A percentile compares a stretch with the other conserved stretches of the same genome.
Conservation (phyloP, 768 basidiomycete genomes). For the Clavaria fumosa region DNA sequence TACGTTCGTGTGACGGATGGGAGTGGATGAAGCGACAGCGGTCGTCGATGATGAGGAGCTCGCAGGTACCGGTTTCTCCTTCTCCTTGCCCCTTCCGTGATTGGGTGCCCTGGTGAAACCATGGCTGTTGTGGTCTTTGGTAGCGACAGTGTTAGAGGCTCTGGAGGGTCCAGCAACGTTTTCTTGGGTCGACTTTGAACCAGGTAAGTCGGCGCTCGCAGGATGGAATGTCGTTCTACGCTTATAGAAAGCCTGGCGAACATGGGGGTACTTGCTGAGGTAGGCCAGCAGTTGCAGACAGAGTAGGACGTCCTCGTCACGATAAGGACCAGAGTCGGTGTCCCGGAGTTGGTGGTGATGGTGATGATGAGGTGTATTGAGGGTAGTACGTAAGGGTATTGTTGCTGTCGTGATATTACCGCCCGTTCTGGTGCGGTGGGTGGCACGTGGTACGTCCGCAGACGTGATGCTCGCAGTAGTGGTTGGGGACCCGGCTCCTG, state of each 20-base stretch:
- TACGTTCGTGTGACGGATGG: conserved; percentile 62
- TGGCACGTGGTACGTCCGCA: no score
- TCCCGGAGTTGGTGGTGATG: conserved; percentile 14
- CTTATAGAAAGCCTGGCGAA: conserved; percentile 90
- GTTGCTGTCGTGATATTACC: neutral
- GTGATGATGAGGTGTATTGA: conserved; percentile 8
- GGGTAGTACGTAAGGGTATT: neutral
- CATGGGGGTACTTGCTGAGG: conserved; percentile 94
- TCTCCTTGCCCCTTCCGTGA: conserved; percentile 33
- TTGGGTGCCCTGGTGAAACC: conserved; percentile 33
- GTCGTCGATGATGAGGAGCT: conserved; percentile 6
- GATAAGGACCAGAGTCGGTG: conserved; percentile 47
- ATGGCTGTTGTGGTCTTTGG: conserved; percentile 9
- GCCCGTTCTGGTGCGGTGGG: neutral
- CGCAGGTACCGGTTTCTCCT: conserved; percentile 18
- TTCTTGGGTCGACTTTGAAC: conserved; percentile 1
- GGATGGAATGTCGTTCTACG: conserved; percentile 72
- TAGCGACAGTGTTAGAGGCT: conserved; percentile 7
- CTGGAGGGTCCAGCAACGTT: conserved; percentile 5
- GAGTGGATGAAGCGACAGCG: conserved; percentile 13
- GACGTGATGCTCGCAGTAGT: no score
- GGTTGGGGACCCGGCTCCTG: no score
- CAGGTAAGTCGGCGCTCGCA: conserved; percentile 32
- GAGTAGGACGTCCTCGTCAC: conserved; percentile 88
- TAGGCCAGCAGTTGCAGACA: conserved; percentile 90